phyloP scores from a whole-genome alignment of 2,329 filamentous ascomycete species.

The Neofusicoccum parvum region DNA sequence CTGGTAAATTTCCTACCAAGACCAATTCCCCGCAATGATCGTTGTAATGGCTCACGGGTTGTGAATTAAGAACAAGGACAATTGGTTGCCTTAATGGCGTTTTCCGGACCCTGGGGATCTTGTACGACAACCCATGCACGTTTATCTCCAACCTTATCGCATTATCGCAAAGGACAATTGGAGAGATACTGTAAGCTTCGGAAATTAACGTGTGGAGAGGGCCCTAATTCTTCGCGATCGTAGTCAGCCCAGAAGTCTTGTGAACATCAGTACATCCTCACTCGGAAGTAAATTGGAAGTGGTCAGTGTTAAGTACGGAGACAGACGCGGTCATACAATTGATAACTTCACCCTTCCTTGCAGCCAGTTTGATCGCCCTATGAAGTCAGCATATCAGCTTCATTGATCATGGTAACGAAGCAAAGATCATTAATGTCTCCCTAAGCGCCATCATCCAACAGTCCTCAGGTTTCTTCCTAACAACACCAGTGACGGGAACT shows the following conservation, averaged over 20 bases:
- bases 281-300: background rate
- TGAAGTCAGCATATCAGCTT: no score
- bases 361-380: conserved; percentile 19
- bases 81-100: background rate
- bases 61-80: background rate
- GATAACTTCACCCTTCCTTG: background rate
- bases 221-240: background rate
- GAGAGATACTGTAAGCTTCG: background rate
- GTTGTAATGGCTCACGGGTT: background rate
- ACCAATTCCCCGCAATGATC: background rate
- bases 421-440: no score
- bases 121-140: background rate
- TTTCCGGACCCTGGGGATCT: background rate
- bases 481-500: conserved; percentile 42
- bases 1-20: background rate
- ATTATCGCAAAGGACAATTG: no score
- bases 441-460: conserved; percentile 25
- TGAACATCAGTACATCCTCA: background rate
- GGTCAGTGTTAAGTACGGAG: background rate
- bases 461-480: conserved; percentile 36
- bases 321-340: background rate
- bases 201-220: background rate
- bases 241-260: background rate
- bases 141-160: background rate
- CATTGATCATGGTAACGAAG: no score